A percentile compares a stretch with the other conserved stretches of the same genome.
These are phyloP conservation scores for Verticillium klebahnii DNA, from an alignment of 2,329 filamentous ascomycete genomes.

Conservation along the genomic window DNA sequence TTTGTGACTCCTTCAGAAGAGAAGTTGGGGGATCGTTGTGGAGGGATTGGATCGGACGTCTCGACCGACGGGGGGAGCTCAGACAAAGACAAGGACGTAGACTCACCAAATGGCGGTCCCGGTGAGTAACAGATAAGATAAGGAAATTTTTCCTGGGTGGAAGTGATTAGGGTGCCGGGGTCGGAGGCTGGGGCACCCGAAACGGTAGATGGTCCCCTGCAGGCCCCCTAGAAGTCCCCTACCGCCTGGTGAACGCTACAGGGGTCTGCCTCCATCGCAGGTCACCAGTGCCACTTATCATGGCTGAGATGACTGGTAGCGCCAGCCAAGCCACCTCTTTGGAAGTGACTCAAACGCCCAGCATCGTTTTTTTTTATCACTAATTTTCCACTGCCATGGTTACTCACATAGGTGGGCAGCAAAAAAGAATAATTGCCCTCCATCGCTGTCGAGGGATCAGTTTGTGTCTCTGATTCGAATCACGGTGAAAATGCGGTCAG, in stretches of 20 bases:
- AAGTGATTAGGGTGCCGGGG: not conserved
- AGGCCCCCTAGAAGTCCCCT: not conserved
- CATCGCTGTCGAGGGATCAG: not conserved
- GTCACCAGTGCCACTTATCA: not conserved
- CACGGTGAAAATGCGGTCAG: not conserved
- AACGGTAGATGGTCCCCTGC: not conserved
- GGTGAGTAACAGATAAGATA: slow-evolving; percentile 13
- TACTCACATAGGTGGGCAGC: not conserved
- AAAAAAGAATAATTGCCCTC: not conserved
- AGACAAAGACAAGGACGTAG: slow-evolving; percentile 1
- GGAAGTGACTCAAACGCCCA: not conserved
- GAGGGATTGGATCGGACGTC: not conserved
- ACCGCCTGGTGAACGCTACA: not conserved
- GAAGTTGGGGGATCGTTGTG: not conserved
- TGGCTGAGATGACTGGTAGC: not conserved
- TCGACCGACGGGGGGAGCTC: not conserved
- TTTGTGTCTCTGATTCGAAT: not conserved
- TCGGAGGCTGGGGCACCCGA: slow-evolving; percentile 1
- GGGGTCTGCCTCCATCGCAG: slow-evolving; percentile 1
- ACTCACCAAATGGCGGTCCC: slow-evolving; percentile 11
- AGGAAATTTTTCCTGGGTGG: slow-evolving; percentile 14
- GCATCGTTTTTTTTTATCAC: not conserved
- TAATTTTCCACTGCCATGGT: not conserved
- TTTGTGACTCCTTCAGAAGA: slow-evolving; percentile 9
- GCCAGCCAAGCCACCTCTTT: not conserved